Percentiles rank a stretch among this genome's conserved stretches.
phyloP scores from a whole-genome alignment of 108 stramenopile genomes.

The Pseudonitzschia pungens region DNA sequence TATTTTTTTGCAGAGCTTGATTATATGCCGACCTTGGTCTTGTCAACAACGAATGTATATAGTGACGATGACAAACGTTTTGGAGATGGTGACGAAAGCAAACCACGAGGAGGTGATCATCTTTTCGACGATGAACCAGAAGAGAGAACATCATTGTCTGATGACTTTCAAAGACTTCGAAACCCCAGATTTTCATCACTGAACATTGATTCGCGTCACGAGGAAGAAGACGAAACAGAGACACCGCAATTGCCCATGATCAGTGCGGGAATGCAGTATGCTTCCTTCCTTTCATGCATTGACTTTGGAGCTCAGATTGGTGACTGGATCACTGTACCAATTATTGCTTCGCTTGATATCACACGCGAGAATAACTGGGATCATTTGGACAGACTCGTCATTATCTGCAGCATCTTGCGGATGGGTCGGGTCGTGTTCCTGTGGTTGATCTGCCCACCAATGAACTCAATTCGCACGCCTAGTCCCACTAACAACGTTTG shows the following conservation, averaged over 20 bases:
- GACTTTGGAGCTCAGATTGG: slow-evolving; percentile 66
- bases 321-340: slow-evolving; percentile 37
- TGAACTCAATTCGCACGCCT: not conserved
- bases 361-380: slow-evolving; percentile 56
- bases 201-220: not conserved
- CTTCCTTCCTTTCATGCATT: slow-evolving; percentile 54
- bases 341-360: slow-evolving; percentile 46
- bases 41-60: slow-evolving; percentile 8
- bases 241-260: not conserved
- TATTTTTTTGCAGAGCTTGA: slow-evolving; percentile 15
- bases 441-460: slow-evolving; percentile 10
- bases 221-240: slow-evolving; percentile 12
- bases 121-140: not conserved
- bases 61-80: slow-evolving; percentile 1
- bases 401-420: slow-evolving; percentile 25
- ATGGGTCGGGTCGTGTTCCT: slow-evolving; percentile 22
- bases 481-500: not conserved
- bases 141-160: not conserved
- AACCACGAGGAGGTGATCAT: not conserved
- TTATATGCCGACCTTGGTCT: slow-evolving; percentile 11
- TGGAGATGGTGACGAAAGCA: not conserved
- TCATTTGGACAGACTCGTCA: slow-evolving; percentile 40
- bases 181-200: not conserved
- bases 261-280: slow-evolving; percentile 47
- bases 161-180: not conserved